A percentile compares a stretch with the other conserved stretches of the same genome.
These are phyloP conservation scores for Dendrobium catenatum DNA, from an alignment of 106 monocot species.

Conservation along the genomic window DNA sequence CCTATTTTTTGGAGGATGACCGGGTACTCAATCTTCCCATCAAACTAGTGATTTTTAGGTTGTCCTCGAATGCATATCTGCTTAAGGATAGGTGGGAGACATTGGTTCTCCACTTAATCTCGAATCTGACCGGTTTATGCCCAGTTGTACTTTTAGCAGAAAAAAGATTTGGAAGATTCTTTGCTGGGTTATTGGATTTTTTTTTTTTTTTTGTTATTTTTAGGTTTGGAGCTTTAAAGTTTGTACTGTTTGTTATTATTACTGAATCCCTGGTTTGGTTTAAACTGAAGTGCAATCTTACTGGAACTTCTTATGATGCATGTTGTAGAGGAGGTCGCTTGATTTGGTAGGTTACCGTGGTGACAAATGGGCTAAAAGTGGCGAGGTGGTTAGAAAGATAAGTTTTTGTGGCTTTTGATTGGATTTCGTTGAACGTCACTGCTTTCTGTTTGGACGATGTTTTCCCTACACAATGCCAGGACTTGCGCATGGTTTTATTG, in stretches of 20 bases:
- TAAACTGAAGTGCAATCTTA: neutral
- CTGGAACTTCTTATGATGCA: neutral
- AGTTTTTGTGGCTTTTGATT: neutral
- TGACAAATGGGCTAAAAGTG: neutral
- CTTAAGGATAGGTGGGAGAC: neutral
- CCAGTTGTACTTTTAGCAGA: neutral
- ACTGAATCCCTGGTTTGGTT: neutral
- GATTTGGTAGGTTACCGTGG: neutral
- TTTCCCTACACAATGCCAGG: neutral
- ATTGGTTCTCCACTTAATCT: neutral
- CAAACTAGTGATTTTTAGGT: neutral
- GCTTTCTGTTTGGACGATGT: neutral
- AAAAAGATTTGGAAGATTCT: neutral
- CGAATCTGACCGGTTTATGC: neutral
- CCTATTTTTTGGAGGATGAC: slow-evolving; percentile 2
- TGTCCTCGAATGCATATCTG: neutral
- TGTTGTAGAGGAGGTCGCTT: neutral
- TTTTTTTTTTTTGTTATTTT: neutral
- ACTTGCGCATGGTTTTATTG: neutral
- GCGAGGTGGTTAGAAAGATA: neutral
- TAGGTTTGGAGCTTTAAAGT: neutral
- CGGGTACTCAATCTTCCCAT: slow-evolving; percentile 4
- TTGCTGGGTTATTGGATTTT: neutral
- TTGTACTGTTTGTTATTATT: neutral
- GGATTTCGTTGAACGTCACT: neutral